Base-by-base conservation (phyloP, 768 basidiomycete genomes). In the Zangia roseola region DNA sequence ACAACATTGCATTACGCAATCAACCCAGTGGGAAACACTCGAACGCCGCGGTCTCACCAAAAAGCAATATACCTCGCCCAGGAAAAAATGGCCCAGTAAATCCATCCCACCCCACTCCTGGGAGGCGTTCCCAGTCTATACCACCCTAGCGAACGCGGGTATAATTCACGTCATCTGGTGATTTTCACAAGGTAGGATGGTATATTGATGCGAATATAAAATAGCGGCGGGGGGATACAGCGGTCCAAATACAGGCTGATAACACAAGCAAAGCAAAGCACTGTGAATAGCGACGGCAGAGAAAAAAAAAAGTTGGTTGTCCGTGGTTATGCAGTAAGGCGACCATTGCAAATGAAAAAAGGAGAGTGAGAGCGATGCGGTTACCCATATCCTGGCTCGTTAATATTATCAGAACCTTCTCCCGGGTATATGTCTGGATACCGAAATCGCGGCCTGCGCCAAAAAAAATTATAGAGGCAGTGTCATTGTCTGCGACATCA, bases 401-500 rank as follows among this genome's bases (percentile, higher is more conserved):
- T 6, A 31, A 16, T 31, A 35, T 40, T 26, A 42, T 51, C 53
- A 65, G 52, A 53, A 35, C 52, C 58, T 50, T 35, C 30, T 14
- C 30, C 19, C 52, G 54, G 64, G 42, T 34, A 28, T 25, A 40
- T 43, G 33, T 47, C 40, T 64, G 49, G 48, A 53, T 40, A 49
- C 63, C 68, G 58, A 53, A 3, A 43, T n/a, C 31, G 51, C 45
- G 56, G 28, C 56, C 55, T 53, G 51, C 51, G 45, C 55, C 50
- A 39, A 53, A 43, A 54, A 42, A 45, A 44, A 54, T 71, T 71
- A 82, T 72, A 77, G 73, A 61, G 77, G 75, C 59, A 83, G 67
- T 52, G 77, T 63, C 72, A 83, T 76, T 56, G 74, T 79, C 52
- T 78, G 77, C 41, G 80, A 64, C 57, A 82, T 82, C 56, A 84